Evolutionary conservation across 306 rosid genomes (phyloP).

Genomic region (Senna siamea): DNA sequence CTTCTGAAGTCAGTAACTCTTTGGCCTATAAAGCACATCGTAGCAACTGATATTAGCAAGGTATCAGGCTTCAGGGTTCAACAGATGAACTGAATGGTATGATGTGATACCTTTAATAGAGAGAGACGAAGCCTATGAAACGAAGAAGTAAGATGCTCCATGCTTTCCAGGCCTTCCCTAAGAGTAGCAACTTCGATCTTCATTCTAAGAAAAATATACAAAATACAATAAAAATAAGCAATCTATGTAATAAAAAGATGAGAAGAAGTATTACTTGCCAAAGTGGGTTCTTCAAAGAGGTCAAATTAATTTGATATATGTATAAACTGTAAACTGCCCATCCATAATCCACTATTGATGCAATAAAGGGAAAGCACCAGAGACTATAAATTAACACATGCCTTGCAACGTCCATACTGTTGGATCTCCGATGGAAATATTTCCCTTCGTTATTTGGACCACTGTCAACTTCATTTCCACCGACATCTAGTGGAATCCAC

Average conservation of each 20-base stretch:
- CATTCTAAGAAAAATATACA: slow-evolving; percentile 55
- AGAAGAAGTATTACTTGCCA: slow-evolving; percentile 19
- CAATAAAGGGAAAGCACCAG: slow-evolving; percentile 38
- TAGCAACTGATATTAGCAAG: slow-evolving; percentile 32
- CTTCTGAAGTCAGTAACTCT: slow-evolving; percentile 54
- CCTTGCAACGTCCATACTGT: slow-evolving; percentile 92
- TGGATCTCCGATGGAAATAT: slow-evolving; percentile 45
- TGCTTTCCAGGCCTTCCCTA: slow-evolving; percentile 81
- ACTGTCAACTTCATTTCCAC: slow-evolving; percentile 60
- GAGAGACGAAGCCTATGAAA: slow-evolving; percentile 83
- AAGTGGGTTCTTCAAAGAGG: slow-evolving; percentile 20
- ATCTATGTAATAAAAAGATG: slow-evolving; percentile 18
- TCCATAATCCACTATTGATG: slow-evolving; percentile 35
- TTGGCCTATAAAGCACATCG: slow-evolving; percentile 58
- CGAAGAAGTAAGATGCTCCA: slow-evolving; percentile 72
- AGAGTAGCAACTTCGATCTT: slow-evolving; percentile 88
- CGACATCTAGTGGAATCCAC: slow-evolving; percentile 64
- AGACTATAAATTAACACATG: slow-evolving; percentile 41
- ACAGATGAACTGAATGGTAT: slow-evolving; percentile 29
- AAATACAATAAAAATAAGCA: neutral
- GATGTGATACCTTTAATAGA: slow-evolving; percentile 65
- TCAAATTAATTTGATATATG: slow-evolving; percentile 21
- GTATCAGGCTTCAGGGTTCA: slow-evolving; percentile 33
- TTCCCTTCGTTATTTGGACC: slow-evolving; percentile 52
- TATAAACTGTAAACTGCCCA: slow-evolving; percentile 24